Evolutionary conservation across 257 asterid species (phyloP).

Genomic region (Handroanthus guayacan): DNA sequence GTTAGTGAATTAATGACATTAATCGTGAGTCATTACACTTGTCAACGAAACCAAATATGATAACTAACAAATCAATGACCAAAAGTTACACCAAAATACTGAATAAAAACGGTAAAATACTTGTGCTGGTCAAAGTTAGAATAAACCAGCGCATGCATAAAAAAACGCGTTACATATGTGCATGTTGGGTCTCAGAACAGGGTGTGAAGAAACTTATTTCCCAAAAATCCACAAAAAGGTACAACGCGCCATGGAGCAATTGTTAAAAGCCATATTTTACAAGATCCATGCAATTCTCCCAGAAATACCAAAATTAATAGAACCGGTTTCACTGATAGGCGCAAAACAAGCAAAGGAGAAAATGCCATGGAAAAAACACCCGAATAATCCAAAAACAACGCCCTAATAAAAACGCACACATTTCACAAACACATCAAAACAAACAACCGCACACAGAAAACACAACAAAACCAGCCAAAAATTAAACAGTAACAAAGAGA

Average conservation of each 20-base stretch:
- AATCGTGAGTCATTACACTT: background rate
- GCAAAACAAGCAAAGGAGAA: background rate
- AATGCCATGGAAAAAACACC: background rate
- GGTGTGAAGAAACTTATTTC: background rate
- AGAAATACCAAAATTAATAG: background rate
- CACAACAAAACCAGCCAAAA: background rate
- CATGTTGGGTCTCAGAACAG: background rate
- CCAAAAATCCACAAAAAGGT: too few relatives aligned
- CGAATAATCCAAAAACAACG: background rate
- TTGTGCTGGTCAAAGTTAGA: background rate
- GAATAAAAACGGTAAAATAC: too few relatives aligned
- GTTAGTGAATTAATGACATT: background rate
- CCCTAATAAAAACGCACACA: background rate
- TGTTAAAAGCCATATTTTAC: background rate
- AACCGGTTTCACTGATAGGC: background rate
- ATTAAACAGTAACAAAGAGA: background rate
- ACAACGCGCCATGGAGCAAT: too few relatives aligned
- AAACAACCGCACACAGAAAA: background rate
- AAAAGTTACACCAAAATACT: background rate
- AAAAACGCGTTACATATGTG: background rate
- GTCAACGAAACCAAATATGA: background rate
- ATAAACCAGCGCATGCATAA: background rate
- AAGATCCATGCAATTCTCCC: background rate
- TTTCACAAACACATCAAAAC: constrained; percentile 15
- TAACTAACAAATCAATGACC: background rate